These are phyloP conservation scores for Microbotryum silenes-acaulis DNA, from an alignment of 1,284 basidiomycete species.

Conservation along the genomic window DNA sequence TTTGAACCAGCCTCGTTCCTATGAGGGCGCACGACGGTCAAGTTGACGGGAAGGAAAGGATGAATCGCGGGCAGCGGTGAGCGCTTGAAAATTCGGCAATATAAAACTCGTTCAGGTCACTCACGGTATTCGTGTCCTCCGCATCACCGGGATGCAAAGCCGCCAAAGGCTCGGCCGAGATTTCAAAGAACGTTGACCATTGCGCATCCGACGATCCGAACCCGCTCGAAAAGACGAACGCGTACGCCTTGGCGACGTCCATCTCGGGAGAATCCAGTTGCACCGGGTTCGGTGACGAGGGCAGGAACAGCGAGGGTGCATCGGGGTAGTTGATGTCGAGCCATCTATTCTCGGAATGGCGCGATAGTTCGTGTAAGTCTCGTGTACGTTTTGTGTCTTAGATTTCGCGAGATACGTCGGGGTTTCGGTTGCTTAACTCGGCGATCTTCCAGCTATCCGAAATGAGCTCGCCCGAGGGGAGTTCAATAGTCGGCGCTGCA, in stretches of 20 bases:
- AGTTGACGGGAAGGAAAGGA: no score
- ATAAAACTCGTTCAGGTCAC: background rate
- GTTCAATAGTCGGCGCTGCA: constrained; percentile 15
- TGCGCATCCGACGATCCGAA: constrained; percentile 9
- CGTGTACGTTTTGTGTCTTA: no score
- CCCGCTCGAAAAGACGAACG: constrained; percentile 3
- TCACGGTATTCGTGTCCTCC: background rate
- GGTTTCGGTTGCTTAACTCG: constrained; percentile 5
- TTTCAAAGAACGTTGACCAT: constrained; percentile 15
- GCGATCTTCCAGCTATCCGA: constrained; percentile 19
- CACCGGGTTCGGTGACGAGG: constrained; percentile 3
- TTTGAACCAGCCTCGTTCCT: constrained; percentile 11
- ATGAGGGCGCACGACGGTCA: no score
- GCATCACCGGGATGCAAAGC: background rate
- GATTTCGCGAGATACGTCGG: no score
- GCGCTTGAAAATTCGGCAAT: no score
- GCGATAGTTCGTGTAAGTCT: no score
- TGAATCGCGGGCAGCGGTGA: no score
- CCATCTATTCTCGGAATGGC: constrained; percentile 5
- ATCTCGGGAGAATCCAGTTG: background rate
- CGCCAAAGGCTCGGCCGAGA: constrained; percentile 3
- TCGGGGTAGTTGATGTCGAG: constrained; percentile 17
- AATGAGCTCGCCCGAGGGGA: constrained; percentile 8
- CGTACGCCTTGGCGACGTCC: constrained; percentile 8
- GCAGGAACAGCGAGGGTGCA: constrained; percentile 14